phyloP scores from a whole-genome alignment of 192 early-diverging fungal genomes.

The Dimargaris cristalligena region DNA sequence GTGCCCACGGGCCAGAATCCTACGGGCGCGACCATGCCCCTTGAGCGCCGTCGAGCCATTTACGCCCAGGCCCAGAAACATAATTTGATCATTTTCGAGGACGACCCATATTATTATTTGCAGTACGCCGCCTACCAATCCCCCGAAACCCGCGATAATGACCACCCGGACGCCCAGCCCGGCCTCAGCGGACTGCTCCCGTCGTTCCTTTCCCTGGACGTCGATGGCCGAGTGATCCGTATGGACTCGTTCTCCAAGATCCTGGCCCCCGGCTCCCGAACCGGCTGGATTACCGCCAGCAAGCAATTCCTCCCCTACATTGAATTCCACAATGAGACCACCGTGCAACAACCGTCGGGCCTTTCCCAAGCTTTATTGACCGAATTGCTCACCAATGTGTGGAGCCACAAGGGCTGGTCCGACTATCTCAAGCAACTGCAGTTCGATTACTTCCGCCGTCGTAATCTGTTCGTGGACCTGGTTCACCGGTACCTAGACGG shows the following conservation, averaged over 20 bases:
- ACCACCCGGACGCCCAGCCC: slow-evolving; percentile 10
- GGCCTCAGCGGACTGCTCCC: slow-evolving; percentile 27
- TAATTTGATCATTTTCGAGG: slow-evolving; percentile 77
- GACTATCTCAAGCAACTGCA: slow-evolving; percentile 50
- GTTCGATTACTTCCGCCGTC: slow-evolving; percentile 51
- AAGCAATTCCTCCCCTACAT: slow-evolving; percentile 59
- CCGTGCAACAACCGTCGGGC: slow-evolving; percentile 69
- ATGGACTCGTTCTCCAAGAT: slow-evolving; percentile 91
- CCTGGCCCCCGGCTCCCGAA: slow-evolving; percentile 67
- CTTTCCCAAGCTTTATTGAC: slow-evolving; percentile 62
- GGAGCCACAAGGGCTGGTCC: slow-evolving; percentile 68
- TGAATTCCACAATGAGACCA: slow-evolving; percentile 63
- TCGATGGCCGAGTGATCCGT: slow-evolving; percentile 72
- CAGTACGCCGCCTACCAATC: slow-evolving; percentile 36
- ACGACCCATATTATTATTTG: slow-evolving; percentile 91
- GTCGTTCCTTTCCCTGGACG: slow-evolving; percentile 79
- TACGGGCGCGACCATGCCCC: slow-evolving; percentile 62
- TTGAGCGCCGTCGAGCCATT: slow-evolving; percentile 57
- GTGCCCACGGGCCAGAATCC: slow-evolving; percentile 86
- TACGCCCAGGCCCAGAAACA: slow-evolving; percentile 61
- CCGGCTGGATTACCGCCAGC: slow-evolving; percentile 63
- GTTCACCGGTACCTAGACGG: slow-evolving; percentile 44
- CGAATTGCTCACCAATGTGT: slow-evolving; percentile 47
- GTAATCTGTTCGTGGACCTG: slow-evolving; percentile 45
- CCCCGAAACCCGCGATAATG: not conserved